Base-by-base conservation (phyloP, 345 rosid species). In the Hibiscus mutabilis region DNA sequence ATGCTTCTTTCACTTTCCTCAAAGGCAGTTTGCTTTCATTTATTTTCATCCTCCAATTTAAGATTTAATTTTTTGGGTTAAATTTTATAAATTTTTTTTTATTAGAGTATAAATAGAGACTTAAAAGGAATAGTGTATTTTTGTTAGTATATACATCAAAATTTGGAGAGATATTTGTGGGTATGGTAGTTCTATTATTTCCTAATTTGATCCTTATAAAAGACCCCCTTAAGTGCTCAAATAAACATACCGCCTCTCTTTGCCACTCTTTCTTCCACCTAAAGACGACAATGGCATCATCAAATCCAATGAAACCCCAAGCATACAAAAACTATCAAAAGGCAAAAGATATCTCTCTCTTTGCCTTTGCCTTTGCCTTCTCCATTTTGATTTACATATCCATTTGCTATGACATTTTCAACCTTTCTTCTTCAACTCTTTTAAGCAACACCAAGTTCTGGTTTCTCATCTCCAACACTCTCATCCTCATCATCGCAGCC, bases 381-480 rank as follows among this genome's bases (percentile, higher is more conserved):
- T 84, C 79, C 25, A 59, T 87, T 21, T 55, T 83, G 31, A 1
- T 86, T 71, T 87, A 85, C 74, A 61, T 78, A 25, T 78, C 84
- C 2, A 60, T 85, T 68, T 86, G 86, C 79, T 76, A 86, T 19
- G 58, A 53, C 65, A 49, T 82, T 49, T 82, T 86, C 79, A 75
- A 75, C 76, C 55, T 88, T 55, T 90, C 94, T 65, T 88, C 87
- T 29, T 81, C 86, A 0, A 56, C 82, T 2, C 81, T 84, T n/a
- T 57, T 90, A 25, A 74, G 63, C 75, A 82, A 83, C 74, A 69
- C 82, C 61, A 86, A 82, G 24, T 80, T 90, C 61, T 87, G 85
- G 89, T 88, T 87, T 72, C 79, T 87, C 78, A 80, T 92, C 57
- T 88, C 87, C 77, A 88, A 86, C 81, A 83, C 85, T 72, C 79